Conservation (phyloP, 1,284 basidiomycete species). For the Tylopilus orsonianus region DNA sequence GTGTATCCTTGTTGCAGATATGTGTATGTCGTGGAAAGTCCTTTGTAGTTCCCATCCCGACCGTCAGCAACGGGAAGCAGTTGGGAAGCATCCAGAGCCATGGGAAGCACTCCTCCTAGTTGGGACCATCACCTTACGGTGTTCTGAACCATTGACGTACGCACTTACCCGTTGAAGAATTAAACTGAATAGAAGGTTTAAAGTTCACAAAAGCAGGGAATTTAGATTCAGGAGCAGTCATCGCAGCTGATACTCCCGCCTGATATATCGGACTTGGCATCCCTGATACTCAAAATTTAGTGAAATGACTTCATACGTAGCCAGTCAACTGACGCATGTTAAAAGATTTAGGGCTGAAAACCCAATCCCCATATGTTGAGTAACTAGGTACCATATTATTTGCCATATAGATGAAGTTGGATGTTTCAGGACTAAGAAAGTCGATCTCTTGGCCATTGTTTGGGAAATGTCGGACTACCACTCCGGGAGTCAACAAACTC, state of each 20-base stretch:
- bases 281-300: not conserved
- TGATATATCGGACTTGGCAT: not conserved
- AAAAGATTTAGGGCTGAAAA: not conserved
- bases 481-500: not conserved
- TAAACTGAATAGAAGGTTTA: not conserved
- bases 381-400: not conserved
- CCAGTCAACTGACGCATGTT: not conserved
- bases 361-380: not conserved
- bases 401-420: not conserved
- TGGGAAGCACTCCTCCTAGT: not conserved
- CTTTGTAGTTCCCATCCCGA: not conserved
- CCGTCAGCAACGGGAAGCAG: not conserved
- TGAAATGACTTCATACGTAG: not conserved
- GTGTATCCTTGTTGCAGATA: not conserved
- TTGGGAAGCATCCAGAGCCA: too few species aligned
- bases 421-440: not conserved
- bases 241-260: not conserved
- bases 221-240: not conserved
- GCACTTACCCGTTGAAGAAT: not conserved
- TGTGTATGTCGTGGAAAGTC: not conserved
- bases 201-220: not conserved
- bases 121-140: not conserved
- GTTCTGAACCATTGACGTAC: too few species aligned
- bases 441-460: not conserved
- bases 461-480: not conserved